Evolutionary conservation across 2,329 filamentous ascomycete species (phyloP).

Genomic region (Chrysosphaeria jannelii): DNA sequence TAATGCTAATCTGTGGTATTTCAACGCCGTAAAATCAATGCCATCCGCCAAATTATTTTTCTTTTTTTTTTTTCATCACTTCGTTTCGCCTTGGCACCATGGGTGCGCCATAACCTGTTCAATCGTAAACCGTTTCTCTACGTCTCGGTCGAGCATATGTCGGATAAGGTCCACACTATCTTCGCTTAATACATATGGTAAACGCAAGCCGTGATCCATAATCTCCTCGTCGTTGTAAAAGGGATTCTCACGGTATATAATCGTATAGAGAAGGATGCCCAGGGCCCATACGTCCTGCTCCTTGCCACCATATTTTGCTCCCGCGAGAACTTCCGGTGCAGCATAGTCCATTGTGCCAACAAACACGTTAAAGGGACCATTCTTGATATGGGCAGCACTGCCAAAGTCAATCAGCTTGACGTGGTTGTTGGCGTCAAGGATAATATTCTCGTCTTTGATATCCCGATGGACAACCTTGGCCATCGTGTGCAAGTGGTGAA

Average conservation of each 20-base stretch:
- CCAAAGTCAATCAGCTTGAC: slow-evolving; percentile 98
- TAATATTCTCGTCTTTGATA: slow-evolving; percentile 97
- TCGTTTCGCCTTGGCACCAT: slow-evolving; percentile 29
- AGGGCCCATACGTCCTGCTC: slow-evolving; percentile 97
- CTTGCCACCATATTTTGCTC: slow-evolving; percentile 73
- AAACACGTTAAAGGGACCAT: slow-evolving; percentile 93
- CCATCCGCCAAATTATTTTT: neutral
- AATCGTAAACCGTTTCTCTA: slow-evolving; percentile 58
- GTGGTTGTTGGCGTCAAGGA: slow-evolving; percentile 76
- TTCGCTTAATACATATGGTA: slow-evolving; percentile 70
- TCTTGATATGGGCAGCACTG: slow-evolving; percentile 93
- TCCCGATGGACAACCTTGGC: slow-evolving; percentile 85
- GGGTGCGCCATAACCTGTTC: slow-evolving; percentile 63
- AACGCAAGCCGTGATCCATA: slow-evolving; percentile 79
- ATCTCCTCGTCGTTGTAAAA: slow-evolving; percentile 99
- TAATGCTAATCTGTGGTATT: too few relatives aligned
- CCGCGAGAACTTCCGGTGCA: slow-evolving; percentile 86
- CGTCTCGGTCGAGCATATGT: slow-evolving; percentile 75
- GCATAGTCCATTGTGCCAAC: slow-evolving; percentile 98
- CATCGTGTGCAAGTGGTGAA: slow-evolving; percentile 75
- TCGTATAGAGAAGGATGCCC: slow-evolving; percentile 89
- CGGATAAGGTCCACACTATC: slow-evolving; percentile 79
- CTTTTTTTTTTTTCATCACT: too few relatives aligned
- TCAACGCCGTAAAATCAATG: too few relatives aligned
- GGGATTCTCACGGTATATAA: slow-evolving; percentile 97